phyloP scores from a whole-genome alignment of 2,329 filamentous ascomycete species.

The Alternaria angustiovoidea region DNA sequence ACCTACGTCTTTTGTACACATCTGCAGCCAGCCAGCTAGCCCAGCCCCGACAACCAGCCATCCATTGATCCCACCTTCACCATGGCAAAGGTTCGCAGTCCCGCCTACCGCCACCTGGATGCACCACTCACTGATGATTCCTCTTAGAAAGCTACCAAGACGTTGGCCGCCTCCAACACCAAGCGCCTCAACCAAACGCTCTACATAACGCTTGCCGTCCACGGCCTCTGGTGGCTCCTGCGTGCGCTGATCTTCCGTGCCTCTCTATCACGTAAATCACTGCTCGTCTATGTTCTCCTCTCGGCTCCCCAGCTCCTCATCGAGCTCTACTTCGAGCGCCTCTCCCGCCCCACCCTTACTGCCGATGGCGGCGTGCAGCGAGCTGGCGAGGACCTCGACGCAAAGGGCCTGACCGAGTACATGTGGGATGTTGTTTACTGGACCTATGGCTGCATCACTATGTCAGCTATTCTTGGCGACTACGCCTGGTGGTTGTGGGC shows the following conservation, averaged over 20 bases:
- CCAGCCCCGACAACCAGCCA: neutral
- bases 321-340: constrained; percentile 84
- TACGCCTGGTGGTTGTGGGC: constrained; percentile 73
- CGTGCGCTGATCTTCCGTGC: constrained; percentile 71
- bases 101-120: no score
- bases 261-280: constrained; percentile 60
- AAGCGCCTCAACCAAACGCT: constrained; percentile 82
- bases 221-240: constrained; percentile 76
- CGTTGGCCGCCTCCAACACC: constrained; percentile 79
- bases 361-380: constrained; percentile 69
- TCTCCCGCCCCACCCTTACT: constrained; percentile 80
- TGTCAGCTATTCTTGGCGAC: constrained; percentile 82
- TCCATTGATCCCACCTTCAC: neutral
- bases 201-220: constrained; percentile 74
- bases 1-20: neutral
- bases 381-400: constrained; percentile 86
- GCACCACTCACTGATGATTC: constrained; percentile 35
- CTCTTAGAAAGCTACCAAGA: constrained; percentile 61
- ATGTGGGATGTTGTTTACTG: constrained; percentile 98
- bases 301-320: constrained; percentile 78
- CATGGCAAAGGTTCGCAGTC: constrained; percentile 15
- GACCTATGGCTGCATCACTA: constrained; percentile 79
- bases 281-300: constrained; percentile 74
- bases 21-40: neutral
- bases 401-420: constrained; percentile 91